Evolutionary conservation across 192 early-diverging fungal genomes (phyloP).

Genomic region (Linnemannia exigua): DNA sequence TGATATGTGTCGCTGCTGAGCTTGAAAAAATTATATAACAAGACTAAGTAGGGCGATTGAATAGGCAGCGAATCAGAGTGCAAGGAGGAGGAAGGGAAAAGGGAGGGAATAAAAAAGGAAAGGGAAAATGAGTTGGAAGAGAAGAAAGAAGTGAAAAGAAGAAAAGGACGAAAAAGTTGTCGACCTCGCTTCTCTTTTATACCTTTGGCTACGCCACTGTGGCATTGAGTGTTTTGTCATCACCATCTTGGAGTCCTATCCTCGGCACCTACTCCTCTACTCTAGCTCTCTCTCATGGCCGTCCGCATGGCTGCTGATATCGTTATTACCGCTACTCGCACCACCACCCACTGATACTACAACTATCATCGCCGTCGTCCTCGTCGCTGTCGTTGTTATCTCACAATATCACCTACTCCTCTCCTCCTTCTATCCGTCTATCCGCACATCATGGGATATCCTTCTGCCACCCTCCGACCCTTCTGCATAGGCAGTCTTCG

Average conservation of each 20-base stretch:
- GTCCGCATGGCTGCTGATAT: neutral
- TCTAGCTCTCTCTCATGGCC: neutral
- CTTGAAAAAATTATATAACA: neutral
- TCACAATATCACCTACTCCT: neutral
- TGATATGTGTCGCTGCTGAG: neutral
- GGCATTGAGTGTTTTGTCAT: slow-evolving; percentile 1
- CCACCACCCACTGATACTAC: neutral
- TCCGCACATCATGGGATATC: neutral
- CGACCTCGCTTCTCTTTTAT: neutral
- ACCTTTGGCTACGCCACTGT: neutral
- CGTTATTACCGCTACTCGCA: neutral
- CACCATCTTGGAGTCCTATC: neutral
- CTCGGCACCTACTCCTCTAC: neutral
- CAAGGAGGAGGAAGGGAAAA: neutral
- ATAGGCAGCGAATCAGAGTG: slow-evolving; percentile 8
- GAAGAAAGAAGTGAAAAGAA: neutral
- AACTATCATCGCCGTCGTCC: neutral
- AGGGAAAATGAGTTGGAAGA: neutral
- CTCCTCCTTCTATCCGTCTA: neutral
- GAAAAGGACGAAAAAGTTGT: neutral
- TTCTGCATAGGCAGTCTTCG: neutral
- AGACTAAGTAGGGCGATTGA: neutral
- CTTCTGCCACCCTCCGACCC: neutral
- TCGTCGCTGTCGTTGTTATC: neutral
- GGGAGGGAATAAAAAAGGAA: neutral